phyloP scores from a whole-genome alignment of 495 filamentous ascomycete species.

The Articulospora tetracladia region DNA sequence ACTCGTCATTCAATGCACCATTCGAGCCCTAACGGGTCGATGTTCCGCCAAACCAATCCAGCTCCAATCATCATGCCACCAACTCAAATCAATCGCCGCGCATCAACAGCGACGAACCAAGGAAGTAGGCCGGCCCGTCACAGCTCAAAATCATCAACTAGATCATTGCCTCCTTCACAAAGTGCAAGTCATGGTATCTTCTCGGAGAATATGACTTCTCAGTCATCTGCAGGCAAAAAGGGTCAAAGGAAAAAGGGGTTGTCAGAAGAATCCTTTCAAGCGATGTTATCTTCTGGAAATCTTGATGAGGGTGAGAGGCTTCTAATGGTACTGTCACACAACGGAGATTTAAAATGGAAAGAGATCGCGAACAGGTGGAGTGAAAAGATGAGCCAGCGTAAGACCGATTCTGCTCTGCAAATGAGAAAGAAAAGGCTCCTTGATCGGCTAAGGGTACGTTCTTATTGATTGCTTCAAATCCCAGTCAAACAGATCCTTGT shows the following conservation, averaged over 20 bases:
- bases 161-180: background rate
- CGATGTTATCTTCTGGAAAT: background rate
- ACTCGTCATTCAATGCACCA: conserved; percentile 2
- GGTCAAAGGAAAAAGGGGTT: background rate
- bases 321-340: conserved; percentile 11
- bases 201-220: background rate
- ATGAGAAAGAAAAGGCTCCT: conserved; percentile 22
- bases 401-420: conserved; percentile 19
- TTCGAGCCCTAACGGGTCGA: background rate
- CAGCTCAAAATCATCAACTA: conserved; percentile 5
- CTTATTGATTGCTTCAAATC: background rate
- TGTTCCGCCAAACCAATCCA: conserved; percentile 4
- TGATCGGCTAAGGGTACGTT: conserved; percentile 17
- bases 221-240: background rate
- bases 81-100: conserved; percentile 7
- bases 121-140: conserved; percentile 7
- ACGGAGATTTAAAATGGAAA: conserved; percentile 18
- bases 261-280: background rate
- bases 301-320: conserved; percentile 9
- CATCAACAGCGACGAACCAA: background rate
- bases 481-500: background rate
- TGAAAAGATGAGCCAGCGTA: conserved; percentile 3
- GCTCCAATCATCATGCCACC: conserved; percentile 21
- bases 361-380: conserved; percentile 12
- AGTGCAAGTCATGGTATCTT: background rate